Evolutionary conservation across 768 basidiomycete species (phyloP).

Genomic region (Termitomyces heimii): DNA sequence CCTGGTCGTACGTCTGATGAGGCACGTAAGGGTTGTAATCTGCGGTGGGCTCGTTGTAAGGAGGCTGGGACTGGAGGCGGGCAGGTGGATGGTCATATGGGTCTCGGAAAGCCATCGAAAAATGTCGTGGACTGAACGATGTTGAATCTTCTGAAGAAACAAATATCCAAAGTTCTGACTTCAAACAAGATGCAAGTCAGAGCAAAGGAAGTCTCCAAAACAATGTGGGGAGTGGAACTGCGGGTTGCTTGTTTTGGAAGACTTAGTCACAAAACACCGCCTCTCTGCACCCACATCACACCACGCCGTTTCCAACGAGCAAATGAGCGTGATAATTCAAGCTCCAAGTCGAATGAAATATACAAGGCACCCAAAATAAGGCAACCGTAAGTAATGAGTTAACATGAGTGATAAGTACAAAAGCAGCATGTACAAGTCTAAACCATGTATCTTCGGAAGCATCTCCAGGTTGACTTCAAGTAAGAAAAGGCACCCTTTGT

Average conservation of each 20-base stretch:
- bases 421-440: background rate
- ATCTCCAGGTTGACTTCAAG: constrained; percentile 11
- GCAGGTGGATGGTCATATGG: constrained; percentile 35
- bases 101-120: constrained; percentile 49
- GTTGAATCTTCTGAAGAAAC: background rate
- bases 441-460: constrained; percentile 9
- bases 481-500: constrained; percentile 53
- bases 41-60: constrained; percentile 26
- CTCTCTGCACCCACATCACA: background rate
- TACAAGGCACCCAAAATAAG: background rate
- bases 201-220: background rate
- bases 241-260: constrained; percentile 7
- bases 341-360: background rate
- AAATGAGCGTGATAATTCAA: background rate
- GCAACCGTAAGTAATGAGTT: background rate
- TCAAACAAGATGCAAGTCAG: background rate
- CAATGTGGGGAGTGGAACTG: background rate
- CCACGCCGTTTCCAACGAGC: background rate
- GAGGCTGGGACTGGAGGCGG: constrained; percentile 20
- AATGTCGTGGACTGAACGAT: background rate
- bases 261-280: constrained; percentile 4
- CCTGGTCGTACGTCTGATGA: constrained; percentile 50
- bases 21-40: constrained; percentile 44
- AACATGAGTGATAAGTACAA: background rate
- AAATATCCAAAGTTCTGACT: background rate